Conservation (phyloP, 768 basidiomycete species). For the Pleurotus tuoliensis region DNA sequence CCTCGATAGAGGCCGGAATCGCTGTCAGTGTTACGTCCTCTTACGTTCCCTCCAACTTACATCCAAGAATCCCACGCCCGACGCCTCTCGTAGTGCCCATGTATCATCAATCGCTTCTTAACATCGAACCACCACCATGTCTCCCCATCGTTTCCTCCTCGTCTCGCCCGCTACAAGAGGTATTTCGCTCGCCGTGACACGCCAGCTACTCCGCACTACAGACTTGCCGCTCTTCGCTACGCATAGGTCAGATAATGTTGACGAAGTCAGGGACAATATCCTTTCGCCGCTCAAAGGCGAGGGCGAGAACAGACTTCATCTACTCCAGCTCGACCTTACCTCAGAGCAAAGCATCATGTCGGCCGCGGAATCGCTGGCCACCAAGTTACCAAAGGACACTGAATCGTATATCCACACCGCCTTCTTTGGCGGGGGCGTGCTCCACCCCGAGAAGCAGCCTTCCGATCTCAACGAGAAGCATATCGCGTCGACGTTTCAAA, state of each 20-base stretch:
- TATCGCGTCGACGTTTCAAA: constrained; percentile 44
- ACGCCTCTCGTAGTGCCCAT: no score
- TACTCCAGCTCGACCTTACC: constrained; percentile 48
- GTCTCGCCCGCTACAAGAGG: constrained; percentile 55
- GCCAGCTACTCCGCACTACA: constrained; percentile 48
- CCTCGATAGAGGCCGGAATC: no score
- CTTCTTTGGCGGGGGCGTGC: constrained; percentile 52
- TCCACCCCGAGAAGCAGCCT: constrained; percentile 52
- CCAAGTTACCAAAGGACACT: constrained; percentile 22
- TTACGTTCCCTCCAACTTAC: no score
- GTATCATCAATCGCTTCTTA: not conserved
- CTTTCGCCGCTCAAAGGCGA: constrained; percentile 38
- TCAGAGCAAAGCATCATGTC: constrained; percentile 46
- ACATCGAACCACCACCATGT: constrained; percentile 8
- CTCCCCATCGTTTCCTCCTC: constrained; percentile 42
- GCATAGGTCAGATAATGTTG: constrained; percentile 36
- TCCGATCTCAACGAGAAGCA: constrained; percentile 39
- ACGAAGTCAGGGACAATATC: constrained; percentile 35
- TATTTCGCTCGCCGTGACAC: constrained; percentile 50
- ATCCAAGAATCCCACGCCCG: no score
- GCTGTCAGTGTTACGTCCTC: no score
- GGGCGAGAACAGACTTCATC: constrained; percentile 38
- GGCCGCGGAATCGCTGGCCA: constrained; percentile 39
- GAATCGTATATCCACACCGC: constrained; percentile 47
- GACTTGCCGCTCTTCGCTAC: constrained; percentile 52